A percentile compares a stretch with the other conserved stretches of the same genome.
Conservation (phyloP, 176 grass and related monocot genomes). For the Phoenix roebelenii region DNA sequence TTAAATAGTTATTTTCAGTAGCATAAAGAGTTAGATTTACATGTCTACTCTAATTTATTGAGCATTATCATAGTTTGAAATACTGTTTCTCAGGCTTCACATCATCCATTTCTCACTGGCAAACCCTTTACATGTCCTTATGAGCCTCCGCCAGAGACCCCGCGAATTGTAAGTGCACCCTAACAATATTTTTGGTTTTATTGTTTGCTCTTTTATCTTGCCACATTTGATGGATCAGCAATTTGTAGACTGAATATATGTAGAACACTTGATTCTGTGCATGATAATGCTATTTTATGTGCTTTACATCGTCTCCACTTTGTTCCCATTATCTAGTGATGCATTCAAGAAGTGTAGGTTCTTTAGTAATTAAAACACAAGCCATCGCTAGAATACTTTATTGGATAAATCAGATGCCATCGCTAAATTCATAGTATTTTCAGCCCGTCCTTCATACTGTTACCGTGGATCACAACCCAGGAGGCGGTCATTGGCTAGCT, state of each 20-base stretch:
- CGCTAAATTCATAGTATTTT: slow-evolving; percentile 28
- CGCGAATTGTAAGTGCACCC: slow-evolving; percentile 69
- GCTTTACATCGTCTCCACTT: too few species aligned
- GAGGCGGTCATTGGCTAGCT: slow-evolving; percentile 83
- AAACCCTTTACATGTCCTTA: slow-evolving; percentile 72
- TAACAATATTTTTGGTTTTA: too few species aligned
- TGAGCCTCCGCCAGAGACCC: slow-evolving; percentile 64
- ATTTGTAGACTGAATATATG: background rate
- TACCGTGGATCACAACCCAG: slow-evolving; percentile 95
- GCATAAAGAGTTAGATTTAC: background rate
- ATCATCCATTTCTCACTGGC: slow-evolving; percentile 96
- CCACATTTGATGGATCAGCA: too few species aligned
- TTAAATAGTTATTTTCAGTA: background rate
- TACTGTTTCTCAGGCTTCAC: slow-evolving; percentile 59
- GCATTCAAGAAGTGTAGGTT: too few species aligned
- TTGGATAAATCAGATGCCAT: slow-evolving; percentile 13
- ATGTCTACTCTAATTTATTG: too few species aligned
- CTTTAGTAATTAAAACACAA: too few species aligned
- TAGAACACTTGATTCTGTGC: too few species aligned
- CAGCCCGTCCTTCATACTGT: slow-evolving; percentile 74
- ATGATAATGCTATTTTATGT: too few species aligned
- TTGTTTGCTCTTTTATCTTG: too few species aligned
- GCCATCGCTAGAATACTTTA: background rate
- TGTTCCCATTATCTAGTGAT: too few species aligned
- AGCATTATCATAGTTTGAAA: slow-evolving; percentile 10